Base-by-base conservation (phyloP, 1,284 basidiomycete genomes). In the Tilletiaria anomala region DNA sequence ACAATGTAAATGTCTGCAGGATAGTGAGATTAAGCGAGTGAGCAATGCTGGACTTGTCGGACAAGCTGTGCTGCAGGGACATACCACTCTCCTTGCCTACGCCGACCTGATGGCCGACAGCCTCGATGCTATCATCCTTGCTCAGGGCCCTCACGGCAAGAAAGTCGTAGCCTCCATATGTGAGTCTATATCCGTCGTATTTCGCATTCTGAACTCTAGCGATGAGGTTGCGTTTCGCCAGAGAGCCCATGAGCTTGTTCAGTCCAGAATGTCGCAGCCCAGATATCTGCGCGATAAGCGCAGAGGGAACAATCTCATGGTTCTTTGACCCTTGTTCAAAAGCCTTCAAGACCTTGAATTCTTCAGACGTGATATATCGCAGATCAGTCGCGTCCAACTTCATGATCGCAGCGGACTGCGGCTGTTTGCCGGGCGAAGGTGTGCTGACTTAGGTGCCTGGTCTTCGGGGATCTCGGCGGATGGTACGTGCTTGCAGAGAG, bases 31-130 rank as follows among this genome's bases (percentile, higher is more conserved):
- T 5, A 6, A 14, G 19, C 15, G 10, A 26, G n/a, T n/a, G n/a
- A 16, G 18, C 42, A 45, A 33, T 14, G 12, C 26, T 16, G 10
- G 5, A 4, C 12, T n/a, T 15, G 17, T 16, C 32, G 12, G 10
- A 2, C 24, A 15, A 20, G 11, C 12, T 3, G 10, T 14, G 61
- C 75, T 45, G 45, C 79, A 16, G 83, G 88, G 44, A 84, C 86
- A n/a, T n/a, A n/a, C n/a, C n/a, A n/a, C n/a, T n/a, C 70, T 97
- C 93, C 70, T 99, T 99, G 19, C 91, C 91, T 19, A 96, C 89
- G 24, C 91, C 91, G 56, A 97, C 91, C 70, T 93, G 86, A 65
- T 93, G 91, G 11, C 91, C 93, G 23, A 99, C 85, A 6, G 54
- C 58, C 18, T 53, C 48, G 4, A 65, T 32, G 12, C 39, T 45